Conservation (phyloP, 1,284 basidiomycete genomes). For the Puccinia horiana region DNA sequence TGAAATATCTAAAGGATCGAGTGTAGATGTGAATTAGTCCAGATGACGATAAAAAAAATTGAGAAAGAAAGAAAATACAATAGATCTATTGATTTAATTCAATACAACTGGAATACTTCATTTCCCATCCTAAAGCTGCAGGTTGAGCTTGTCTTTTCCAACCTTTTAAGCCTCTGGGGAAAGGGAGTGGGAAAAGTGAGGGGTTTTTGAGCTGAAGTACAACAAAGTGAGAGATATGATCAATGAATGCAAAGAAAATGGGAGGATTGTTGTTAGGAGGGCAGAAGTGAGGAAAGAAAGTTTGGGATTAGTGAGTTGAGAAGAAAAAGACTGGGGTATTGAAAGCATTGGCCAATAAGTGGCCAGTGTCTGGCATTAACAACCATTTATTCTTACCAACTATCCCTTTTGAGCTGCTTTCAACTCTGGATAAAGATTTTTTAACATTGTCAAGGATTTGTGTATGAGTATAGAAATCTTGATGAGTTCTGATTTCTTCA, state of each 20-base stretch:
- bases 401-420: neutral
- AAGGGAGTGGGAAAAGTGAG: neutral
- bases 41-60: neutral
- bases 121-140: neutral
- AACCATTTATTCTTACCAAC: neutral
- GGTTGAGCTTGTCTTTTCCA: neutral
- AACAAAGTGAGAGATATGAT: neutral
- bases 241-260: neutral
- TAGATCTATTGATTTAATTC: neutral
- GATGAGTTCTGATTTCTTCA: neutral
- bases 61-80: neutral
- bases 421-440: neutral
- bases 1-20: too few relatives aligned
- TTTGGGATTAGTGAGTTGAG: neutral
- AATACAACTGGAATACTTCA: neutral
- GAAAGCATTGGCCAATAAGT: neutral
- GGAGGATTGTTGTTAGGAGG: neutral
- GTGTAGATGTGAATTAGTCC: too few relatives aligned
- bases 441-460: neutral
- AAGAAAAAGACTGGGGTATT: neutral
- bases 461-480: neutral
- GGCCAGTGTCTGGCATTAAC: neutral
- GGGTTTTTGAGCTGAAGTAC: neutral
- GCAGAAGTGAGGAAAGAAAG: conserved; percentile 9
- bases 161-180: neutral